Percentiles rank a stretch among this genome's conserved stretches.
These are phyloP conservation scores for Pythium sp. DNA, from an alignment of 352 stramenopile species.

Conservation along the genomic window DNA sequence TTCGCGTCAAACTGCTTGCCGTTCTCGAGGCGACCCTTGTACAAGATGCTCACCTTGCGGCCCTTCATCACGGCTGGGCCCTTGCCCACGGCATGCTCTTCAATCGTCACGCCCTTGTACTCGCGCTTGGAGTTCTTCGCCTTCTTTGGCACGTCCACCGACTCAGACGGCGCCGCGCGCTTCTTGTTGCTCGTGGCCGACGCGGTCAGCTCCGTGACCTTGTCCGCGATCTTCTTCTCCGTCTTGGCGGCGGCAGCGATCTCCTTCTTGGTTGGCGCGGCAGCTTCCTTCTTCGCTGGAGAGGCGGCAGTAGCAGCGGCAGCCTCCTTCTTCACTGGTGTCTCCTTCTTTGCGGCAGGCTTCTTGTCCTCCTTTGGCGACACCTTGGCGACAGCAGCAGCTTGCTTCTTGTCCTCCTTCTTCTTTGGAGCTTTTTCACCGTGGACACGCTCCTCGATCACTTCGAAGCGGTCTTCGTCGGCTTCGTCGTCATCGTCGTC, in stretches of 20 bases:
- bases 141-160: slow-evolving; percentile 77
- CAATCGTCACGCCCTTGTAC: slow-evolving; percentile 81
- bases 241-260: slow-evolving; percentile 37
- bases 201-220: slow-evolving; percentile 47
- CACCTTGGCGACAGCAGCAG: slow-evolving; percentile 13
- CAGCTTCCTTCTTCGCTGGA: slow-evolving; percentile 25
- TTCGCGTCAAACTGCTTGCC: slow-evolving; percentile 83
- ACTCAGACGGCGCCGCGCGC: slow-evolving; percentile 50
- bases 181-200: slow-evolving; percentile 54
- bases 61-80: slow-evolving; percentile 50
- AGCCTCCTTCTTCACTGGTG: slow-evolving; percentile 28
- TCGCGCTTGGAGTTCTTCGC: slow-evolving; percentile 49
- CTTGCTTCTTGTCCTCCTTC: slow-evolving; percentile 15
- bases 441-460: slow-evolving; percentile 70
- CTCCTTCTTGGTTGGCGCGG: slow-evolving; percentile 33
- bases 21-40: slow-evolving; percentile 77
- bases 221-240: slow-evolving; percentile 49
- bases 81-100: slow-evolving; percentile 74
- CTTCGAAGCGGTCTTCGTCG: slow-evolving; percentile 55
- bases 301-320: slow-evolving; percentile 17
- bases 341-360: slow-evolving; percentile 23
- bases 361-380: slow-evolving; percentile 29
- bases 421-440: slow-evolving; percentile 30
- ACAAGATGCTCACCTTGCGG: slow-evolving; percentile 80
- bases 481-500: slow-evolving; percentile 49